phyloP scores from a whole-genome alignment of 2,329 filamentous ascomycete genomes.

The Aspergillus sp. region DNA sequence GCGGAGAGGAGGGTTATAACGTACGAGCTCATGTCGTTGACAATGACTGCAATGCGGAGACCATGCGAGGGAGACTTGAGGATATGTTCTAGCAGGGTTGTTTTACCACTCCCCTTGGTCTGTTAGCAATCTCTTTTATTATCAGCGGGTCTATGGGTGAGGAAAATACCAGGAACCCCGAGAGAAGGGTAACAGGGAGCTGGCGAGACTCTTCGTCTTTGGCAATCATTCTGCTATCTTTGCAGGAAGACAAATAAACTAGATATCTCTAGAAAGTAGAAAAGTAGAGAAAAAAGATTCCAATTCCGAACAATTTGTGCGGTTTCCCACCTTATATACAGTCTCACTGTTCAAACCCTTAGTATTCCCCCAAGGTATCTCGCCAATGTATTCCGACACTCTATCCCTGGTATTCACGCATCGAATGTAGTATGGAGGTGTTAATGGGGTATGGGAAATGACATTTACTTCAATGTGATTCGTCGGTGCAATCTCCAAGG shows the following conservation, averaged over 20 bases:
- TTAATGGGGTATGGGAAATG: not conserved
- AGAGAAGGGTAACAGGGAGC: constrained; percentile 61
- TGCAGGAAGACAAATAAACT: too few relatives aligned
- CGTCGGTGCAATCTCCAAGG: not conserved
- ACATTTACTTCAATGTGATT: not conserved
- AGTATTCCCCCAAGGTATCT: constrained; percentile 6
- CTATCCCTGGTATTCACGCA: too few relatives aligned
- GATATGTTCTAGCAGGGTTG: constrained; percentile 68
- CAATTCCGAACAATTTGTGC: not conserved
- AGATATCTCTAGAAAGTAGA: too few relatives aligned
- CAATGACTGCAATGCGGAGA: constrained; percentile 68
- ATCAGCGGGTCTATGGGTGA: too few relatives aligned
- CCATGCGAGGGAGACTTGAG: constrained; percentile 64
- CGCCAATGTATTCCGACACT: not conserved
- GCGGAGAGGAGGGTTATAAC: constrained; percentile 17
- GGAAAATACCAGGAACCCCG: constrained; percentile 61
- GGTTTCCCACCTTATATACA: not conserved
- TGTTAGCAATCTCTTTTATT: too few relatives aligned
- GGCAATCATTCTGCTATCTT: not conserved
- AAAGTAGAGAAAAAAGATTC: too few relatives aligned
- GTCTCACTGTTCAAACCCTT: not conserved
- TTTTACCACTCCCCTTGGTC: constrained; percentile 66
- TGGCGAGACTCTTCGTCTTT: constrained; percentile 12
- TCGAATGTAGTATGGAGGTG: not conserved
- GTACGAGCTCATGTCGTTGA: constrained; percentile 68